phyloP scores from a whole-genome alignment of 257 asterid species.

The Echites panduratus region DNA sequence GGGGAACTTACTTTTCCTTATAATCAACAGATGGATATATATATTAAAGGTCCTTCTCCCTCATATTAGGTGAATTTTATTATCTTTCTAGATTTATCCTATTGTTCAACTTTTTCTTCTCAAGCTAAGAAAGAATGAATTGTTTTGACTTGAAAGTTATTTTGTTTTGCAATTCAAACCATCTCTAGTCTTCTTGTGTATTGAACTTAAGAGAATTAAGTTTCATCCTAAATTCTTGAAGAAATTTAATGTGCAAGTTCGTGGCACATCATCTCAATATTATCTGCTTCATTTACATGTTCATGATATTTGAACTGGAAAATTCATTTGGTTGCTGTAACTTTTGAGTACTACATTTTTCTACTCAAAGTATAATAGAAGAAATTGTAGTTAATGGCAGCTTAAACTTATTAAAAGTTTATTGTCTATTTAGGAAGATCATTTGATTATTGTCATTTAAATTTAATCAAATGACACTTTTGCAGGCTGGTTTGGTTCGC shows the following conservation, averaged over 20 bases:
- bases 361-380: neutral
- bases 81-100: neutral
- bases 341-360: neutral
- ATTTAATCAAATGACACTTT: neutral
- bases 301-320: neutral
- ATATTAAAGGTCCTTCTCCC: neutral
- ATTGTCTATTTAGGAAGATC: neutral
- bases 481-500: conserved; percentile 93
- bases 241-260: neutral
- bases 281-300: neutral
- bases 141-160: neutral
- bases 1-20: neutral
- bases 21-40: neutral
- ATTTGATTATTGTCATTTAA: neutral
- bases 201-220: neutral
- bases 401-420: neutral
- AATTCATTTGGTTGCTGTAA: neutral
- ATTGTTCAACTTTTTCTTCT: neutral
- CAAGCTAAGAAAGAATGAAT: neutral
- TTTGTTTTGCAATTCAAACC: neutral
- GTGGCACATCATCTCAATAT: neutral
- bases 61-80: neutral
- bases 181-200: neutral
- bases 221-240: neutral
- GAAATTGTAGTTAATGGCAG: neutral